Evolutionary conservation across 257 asterid genomes (phyloP).

Genomic region (Penstemon davidsonii): DNA sequence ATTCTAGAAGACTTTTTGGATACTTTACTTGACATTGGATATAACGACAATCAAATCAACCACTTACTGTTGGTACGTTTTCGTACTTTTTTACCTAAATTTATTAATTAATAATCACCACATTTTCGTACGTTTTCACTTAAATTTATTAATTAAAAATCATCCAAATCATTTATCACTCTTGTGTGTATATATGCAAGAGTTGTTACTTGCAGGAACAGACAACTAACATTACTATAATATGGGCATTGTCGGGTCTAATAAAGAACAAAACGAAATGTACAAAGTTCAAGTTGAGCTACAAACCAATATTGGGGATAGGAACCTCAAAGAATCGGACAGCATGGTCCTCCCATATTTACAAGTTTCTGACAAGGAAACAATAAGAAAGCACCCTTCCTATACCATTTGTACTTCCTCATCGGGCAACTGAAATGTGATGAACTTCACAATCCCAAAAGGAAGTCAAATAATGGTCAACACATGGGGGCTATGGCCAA

Average conservation of each 20-base stretch:
- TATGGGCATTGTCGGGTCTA: conserved; percentile 35
- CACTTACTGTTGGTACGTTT: background rate
- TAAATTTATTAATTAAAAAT: too few relatives aligned
- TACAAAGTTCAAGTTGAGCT: conserved; percentile 44
- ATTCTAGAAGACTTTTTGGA: background rate
- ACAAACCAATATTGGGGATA: conserved; percentile 35
- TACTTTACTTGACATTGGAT: background rate
- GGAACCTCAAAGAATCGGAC: conserved; percentile 40
- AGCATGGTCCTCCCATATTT: background rate
- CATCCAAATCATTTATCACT: too few relatives aligned
- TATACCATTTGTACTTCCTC: conserved; percentile 6
- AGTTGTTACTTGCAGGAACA: too few relatives aligned
- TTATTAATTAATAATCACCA: too few relatives aligned
- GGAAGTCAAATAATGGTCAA: too few relatives aligned
- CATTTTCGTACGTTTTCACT: too few relatives aligned
- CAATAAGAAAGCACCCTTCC: background rate
- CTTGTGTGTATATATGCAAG: too few relatives aligned
- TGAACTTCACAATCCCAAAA: background rate
- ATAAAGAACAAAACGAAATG: conserved; percentile 50
- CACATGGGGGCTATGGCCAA: too few relatives aligned
- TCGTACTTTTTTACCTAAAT: too few relatives aligned
- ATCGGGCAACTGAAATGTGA: background rate
- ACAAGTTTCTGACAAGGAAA: background rate
- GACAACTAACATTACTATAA: too few relatives aligned
- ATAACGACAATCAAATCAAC: conserved; percentile 10